These are phyloP conservation scores for Trichoderma citrinoviride DNA, from an alignment of 2,329 filamentous ascomycete genomes.

Conservation along the genomic window DNA sequence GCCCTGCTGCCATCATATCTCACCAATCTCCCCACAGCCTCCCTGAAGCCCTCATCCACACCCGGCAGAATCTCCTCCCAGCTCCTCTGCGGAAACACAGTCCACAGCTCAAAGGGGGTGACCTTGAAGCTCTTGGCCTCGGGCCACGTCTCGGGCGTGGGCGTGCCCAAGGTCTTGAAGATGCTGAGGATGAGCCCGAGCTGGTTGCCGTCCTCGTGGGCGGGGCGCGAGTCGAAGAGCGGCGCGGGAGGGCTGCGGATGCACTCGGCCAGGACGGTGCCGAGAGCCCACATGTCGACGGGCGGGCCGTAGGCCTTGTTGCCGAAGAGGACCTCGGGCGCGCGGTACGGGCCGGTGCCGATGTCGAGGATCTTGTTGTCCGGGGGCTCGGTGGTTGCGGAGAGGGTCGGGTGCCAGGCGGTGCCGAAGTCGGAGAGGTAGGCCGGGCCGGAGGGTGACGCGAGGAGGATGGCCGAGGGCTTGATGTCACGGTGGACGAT, in stretches of 20 bases:
- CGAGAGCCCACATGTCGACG: slow-evolving; percentile 87
- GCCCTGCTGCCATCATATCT: slow-evolving; percentile 69
- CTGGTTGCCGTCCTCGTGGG: slow-evolving; percentile 81
- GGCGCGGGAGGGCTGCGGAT: slow-evolving; percentile 54
- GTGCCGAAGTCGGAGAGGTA: slow-evolving; percentile 91
- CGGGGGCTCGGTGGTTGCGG: slow-evolving; percentile 61
- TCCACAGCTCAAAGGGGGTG: slow-evolving; percentile 89
- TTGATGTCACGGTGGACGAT: slow-evolving; percentile 96
- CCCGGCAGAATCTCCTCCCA: slow-evolving; percentile 71
- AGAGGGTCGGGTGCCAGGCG: slow-evolving; percentile 68
- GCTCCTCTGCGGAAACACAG: slow-evolving; percentile 61
- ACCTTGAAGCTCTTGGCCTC: slow-evolving; percentile 65
- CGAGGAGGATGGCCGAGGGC: slow-evolving; percentile 80
- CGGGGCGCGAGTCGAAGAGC: slow-evolving; percentile 75
- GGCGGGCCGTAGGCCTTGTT: slow-evolving; percentile 66
- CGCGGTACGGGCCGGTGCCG: slow-evolving; percentile 85
- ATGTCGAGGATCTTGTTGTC: slow-evolving; percentile 83
- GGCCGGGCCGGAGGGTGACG: slow-evolving; percentile 65
- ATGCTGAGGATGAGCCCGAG: slow-evolving; percentile 87
- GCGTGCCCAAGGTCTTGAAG: slow-evolving; percentile 87
- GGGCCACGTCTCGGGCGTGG: slow-evolving; percentile 77
- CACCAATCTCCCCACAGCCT: slow-evolving; percentile 67
- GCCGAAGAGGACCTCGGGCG: slow-evolving; percentile 88
- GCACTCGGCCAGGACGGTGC: slow-evolving; percentile 79
- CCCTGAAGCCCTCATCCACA: slow-evolving; percentile 55